Conservation (phyloP, 768 basidiomycete genomes). For the Gloeostereum incarnatum region DNA sequence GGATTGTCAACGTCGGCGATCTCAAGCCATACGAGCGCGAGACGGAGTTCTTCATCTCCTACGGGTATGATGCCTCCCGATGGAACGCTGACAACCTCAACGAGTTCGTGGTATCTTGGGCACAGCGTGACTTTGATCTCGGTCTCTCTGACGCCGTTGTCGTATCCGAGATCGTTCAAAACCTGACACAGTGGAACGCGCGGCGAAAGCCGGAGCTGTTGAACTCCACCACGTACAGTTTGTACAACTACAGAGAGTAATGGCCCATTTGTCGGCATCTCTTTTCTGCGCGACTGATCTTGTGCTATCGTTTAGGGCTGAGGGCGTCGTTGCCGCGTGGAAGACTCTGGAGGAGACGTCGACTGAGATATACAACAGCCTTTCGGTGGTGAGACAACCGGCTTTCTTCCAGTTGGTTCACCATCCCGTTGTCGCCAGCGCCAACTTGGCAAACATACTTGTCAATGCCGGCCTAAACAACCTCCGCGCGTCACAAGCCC, state of each 20-base stretch:
- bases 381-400: conserved; percentile 35
- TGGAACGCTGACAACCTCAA: conserved; percentile 48
- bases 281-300: neutral
- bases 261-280: too few species aligned
- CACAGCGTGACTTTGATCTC: conserved; percentile 54
- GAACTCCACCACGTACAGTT: conserved; percentile 50
- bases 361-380: conserved; percentile 42
- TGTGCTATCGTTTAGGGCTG: conserved; percentile 33
- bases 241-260: conserved; percentile 63
- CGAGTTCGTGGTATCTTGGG: conserved; percentile 47
- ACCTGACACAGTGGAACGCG: conserved; percentile 47
- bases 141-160: conserved; percentile 24
- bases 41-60: conserved; percentile 58
- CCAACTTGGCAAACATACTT: conserved; percentile 49
- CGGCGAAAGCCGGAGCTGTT: conserved; percentile 60
- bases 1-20: conserved; percentile 73
- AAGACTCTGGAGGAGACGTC: conserved; percentile 36
- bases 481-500: conserved; percentile 52
- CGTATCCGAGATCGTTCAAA: conserved; percentile 44
- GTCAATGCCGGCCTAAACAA: conserved; percentile 53
- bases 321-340: conserved; percentile 44
- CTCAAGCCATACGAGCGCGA: conserved; percentile 68
- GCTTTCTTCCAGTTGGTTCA: conserved; percentile 70
- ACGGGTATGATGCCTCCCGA: conserved; percentile 48
- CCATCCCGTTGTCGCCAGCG: conserved; percentile 51